These are phyloP conservation scores for Cryptococcus sp. DNA, from an alignment of 1,284 basidiomycete species.

Conservation along the genomic window DNA sequence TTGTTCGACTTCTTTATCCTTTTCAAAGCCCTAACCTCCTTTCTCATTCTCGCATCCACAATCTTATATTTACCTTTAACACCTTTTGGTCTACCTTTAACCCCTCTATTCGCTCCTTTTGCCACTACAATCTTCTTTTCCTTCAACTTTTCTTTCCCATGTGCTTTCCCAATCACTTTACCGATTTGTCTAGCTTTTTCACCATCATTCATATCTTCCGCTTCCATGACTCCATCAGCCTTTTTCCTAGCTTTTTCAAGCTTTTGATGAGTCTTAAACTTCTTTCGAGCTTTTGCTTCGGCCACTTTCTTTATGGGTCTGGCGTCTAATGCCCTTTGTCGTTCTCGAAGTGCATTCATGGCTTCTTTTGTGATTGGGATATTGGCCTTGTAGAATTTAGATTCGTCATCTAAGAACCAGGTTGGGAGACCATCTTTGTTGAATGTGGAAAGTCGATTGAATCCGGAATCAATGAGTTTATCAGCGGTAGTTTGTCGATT, in stretches of 20 bases:
- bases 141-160: slow-evolving; percentile 55
- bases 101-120: slow-evolving; percentile 78
- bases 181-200: slow-evolving; percentile 93
- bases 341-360: slow-evolving; percentile 75
- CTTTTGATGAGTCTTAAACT: slow-evolving; percentile 77
- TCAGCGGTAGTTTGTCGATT: slow-evolving; percentile 87
- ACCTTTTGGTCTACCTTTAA: slow-evolving; percentile 92
- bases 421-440: slow-evolving; percentile 85
- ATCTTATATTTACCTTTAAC: slow-evolving; percentile 90
- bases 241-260: slow-evolving; percentile 93
- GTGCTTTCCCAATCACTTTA: slow-evolving; percentile 79
- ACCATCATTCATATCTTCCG: slow-evolving; percentile 82
- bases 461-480: slow-evolving; percentile 89
- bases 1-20: slow-evolving; percentile 38
- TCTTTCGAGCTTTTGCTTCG: slow-evolving; percentile 97
- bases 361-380: slow-evolving; percentile 97
- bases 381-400: slow-evolving; percentile 88
- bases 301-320: slow-evolving; percentile 99
- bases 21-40: slow-evolving; percentile 42
- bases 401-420: slow-evolving; percentile 98
- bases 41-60: slow-evolving; percentile 62
- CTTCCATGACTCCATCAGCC: slow-evolving; percentile 89
- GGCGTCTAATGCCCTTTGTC: slow-evolving; percentile 89
- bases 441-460: slow-evolving; percentile 87
- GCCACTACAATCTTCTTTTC: slow-evolving; percentile 86